Base-by-base conservation (phyloP, 2,329 filamentous ascomycete genomes). In the Coleophoma crateriformis region DNA sequence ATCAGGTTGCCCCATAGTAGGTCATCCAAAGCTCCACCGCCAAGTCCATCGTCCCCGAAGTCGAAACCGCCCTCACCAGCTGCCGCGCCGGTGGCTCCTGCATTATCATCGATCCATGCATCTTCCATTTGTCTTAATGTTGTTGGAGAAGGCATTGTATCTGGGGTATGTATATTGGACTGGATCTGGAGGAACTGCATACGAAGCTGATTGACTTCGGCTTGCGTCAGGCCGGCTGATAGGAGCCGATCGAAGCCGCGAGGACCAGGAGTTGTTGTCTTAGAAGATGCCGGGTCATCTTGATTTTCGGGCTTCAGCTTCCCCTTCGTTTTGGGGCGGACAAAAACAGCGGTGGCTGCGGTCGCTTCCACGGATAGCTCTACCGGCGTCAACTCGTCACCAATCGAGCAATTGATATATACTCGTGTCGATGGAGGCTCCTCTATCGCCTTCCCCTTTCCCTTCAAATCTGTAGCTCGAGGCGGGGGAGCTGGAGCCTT, bases 371-470 rank as follows among this genome's bases (percentile, higher is more conserved):
- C 76, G 1, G 76, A 77, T 19, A 97, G 78, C 50, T 96, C 90
- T 1, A 74, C 64, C 12, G 78, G 64, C 0, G 85, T 79, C 12
- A 97, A 77, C 22, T 79, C 74, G 66, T 88, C 84, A 48, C 90
- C 90, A 51, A 97, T 88, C 55, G 89, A 92, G 76, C 92, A 97
- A 72, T 95, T 95, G 53, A 97, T 85, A 67, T 95, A 96, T 61
- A 95, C 80, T 41, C 86, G 78, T 1, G 68, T 56, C 33, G 70
- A 65, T 13, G 65, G 62, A 8, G 67, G 67, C 7, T 74, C 71
- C 33, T 75, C 76, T 5, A 84, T 66, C 1, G 78, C 78, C 52
- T 94, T 95, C 43, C 87, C 88, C 61, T 89, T 90, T 48, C 74
- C 73, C 53, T 74, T 77, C 22, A 59, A 61, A 57, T 67, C 64